Evolutionary conservation across 495 filamentous ascomycete genomes (phyloP).

Genomic region (Hypoxylon fuscum): DNA sequence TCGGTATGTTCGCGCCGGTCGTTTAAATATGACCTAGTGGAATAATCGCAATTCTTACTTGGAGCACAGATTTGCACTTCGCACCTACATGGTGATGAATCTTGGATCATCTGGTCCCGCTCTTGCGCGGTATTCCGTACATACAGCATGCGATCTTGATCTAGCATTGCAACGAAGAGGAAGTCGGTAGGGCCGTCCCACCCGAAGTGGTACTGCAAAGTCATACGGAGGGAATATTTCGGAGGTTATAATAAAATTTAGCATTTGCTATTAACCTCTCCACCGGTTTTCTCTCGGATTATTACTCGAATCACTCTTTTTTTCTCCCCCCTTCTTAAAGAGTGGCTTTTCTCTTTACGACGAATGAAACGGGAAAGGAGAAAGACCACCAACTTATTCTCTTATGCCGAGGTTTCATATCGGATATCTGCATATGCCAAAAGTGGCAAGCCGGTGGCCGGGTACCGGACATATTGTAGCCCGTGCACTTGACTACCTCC

Average conservation of each 20-base stretch:
- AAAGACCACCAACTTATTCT: too few species aligned
- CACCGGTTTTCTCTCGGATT: slow-evolving; percentile 24
- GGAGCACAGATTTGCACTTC: slow-evolving; percentile 1
- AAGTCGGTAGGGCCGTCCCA: slow-evolving; percentile 13
- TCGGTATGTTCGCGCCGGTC: slow-evolving; percentile 18
- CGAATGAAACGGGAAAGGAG: too few species aligned
- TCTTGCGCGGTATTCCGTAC: slow-evolving; percentile 30
- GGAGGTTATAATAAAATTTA: slow-evolving; percentile 11
- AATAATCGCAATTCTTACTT: slow-evolving; percentile 11
- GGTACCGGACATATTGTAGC: too few species aligned
- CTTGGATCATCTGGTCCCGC: slow-evolving; percentile 38
- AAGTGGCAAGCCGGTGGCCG: too few species aligned
- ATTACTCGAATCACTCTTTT: slow-evolving; percentile 1
- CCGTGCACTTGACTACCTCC: too few species aligned
- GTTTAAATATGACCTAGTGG: slow-evolving; percentile 37
- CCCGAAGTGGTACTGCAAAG: slow-evolving; percentile 6
- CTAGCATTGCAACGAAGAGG: slow-evolving; percentile 27
- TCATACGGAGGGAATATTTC: slow-evolving; percentile 1
- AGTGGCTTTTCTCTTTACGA: too few species aligned
- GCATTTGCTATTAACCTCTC: background rate
- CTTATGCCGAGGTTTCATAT: too few species aligned
- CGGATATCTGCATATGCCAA: too few species aligned
- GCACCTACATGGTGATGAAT: slow-evolving; percentile 21
- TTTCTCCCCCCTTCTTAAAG: background rate
- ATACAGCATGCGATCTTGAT: slow-evolving; percentile 38